Conservation (phyloP, 768 basidiomycete genomes). For the Galerina sulciceps region DNA sequence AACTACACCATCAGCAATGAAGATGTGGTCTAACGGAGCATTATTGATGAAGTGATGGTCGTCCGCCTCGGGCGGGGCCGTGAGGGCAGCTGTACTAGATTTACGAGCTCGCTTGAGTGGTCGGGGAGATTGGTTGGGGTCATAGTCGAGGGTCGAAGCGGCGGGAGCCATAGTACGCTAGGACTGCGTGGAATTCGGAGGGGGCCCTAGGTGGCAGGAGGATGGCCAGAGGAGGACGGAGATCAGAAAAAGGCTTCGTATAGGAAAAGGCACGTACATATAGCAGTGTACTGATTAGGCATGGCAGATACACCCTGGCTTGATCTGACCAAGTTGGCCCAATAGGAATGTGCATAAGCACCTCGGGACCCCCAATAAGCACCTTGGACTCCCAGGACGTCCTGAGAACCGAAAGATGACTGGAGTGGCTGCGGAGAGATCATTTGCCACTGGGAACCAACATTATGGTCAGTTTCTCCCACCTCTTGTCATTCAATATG, state of each 20-base stretch:
- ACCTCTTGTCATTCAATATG: constrained; percentile 20
- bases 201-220: constrained; percentile 34
- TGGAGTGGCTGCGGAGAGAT: constrained; percentile 23
- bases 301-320: constrained; percentile 24
- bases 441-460: constrained; percentile 16
- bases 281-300: constrained; percentile 26
- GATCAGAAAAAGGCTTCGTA: constrained; percentile 29
- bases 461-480: constrained; percentile 16
- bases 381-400: constrained; percentile 20
- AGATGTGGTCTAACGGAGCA: constrained; percentile 50
- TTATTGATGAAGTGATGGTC: constrained; percentile 29
- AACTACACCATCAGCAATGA: constrained; percentile 51
- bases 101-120: constrained; percentile 55
- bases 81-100: constrained; percentile 20
- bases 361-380: constrained; percentile 18
- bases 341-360: constrained; percentile 25
- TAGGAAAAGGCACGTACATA: constrained; percentile 32
- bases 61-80: constrained; percentile 25
- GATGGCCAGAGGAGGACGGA: constrained; percentile 29
- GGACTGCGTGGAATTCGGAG: constrained; percentile 35
- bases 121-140: constrained; percentile 28
- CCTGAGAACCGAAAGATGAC: constrained; percentile 22
- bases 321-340: constrained; percentile 23
- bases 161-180: constrained; percentile 24
- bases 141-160: constrained; percentile 23